Base-by-base conservation (phyloP, 2,329 filamentous ascomycete species). In the Aspergillus ustus region DNA sequence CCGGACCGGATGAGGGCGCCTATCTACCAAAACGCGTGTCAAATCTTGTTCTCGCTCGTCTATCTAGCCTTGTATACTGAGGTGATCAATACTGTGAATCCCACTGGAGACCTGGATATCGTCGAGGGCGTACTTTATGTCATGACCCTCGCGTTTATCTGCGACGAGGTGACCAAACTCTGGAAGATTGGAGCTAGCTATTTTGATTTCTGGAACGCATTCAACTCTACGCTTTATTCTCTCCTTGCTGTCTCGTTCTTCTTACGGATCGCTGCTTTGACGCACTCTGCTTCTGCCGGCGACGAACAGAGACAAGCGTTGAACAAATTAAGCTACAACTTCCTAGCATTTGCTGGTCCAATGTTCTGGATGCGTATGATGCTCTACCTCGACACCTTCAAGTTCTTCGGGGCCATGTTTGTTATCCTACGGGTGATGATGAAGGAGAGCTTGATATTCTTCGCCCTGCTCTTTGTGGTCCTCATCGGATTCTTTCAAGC, bases 401-500 rank as follows among this genome's bases (percentile, higher is more conserved):
- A 91, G 59, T 99, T 99, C 82, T 99, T 99, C 71, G 95, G 95
- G 25, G 93, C 94, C 53, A 99, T 99, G 95, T 86, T 99, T 1
- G 94, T 99, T 2, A 93, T 99, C 2, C 83, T 99, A 49, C 96
- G 98, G 76, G 91, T 93, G 55, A 93, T 94, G 91, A 93, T 94
- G 90, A 92, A 92, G 72, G 91, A 94, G 77, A 96, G 91, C 0
- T 83, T 97, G 69, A 98, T 98, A 66, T 99, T 99, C 83, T 99
- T 99, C 72, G 92, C 93, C 1, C 83, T 99, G 19, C 84, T 99
- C 9, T 81, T 91, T 54, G 89, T 98, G 56, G 89, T 99, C 61
- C 84, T 97, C 61, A 71, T 78, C 28, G 81, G 87, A 11, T 99
- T 99, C 78, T 83, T 98, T 60, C 95, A 99, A 78, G 93, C 91